phyloP scores from a whole-genome alignment of 1,284 basidiomycete species.

The Cystobasidium pallidum region DNA sequence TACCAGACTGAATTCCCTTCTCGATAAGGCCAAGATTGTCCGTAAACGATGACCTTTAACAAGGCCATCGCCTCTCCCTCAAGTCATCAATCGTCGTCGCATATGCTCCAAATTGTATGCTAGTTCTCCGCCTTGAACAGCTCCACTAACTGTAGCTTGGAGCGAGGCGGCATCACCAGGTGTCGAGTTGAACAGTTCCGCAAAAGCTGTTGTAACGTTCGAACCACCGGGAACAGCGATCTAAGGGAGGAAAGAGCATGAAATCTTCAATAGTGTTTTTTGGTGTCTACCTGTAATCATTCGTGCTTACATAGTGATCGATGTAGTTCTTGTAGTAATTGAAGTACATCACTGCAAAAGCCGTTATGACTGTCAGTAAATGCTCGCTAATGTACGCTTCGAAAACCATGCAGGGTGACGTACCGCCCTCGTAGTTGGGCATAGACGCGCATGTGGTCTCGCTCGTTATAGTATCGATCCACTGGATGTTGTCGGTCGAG shows the following conservation, averaged over 20 bases:
- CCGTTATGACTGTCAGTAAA: too few species aligned
- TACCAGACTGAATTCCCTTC: too few species aligned
- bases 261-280: background rate
- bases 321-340: constrained; percentile 33
- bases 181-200: constrained; percentile 23
- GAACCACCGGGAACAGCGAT: constrained; percentile 26
- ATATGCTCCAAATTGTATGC: constrained; percentile 17
- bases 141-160: background rate
- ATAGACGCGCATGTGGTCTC: constrained; percentile 49
- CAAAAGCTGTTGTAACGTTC: constrained; percentile 21
- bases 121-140: constrained; percentile 9
- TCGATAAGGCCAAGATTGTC: background rate
- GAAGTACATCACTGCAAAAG: constrained; percentile 18
- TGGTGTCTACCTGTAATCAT: too few species aligned
- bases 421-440: constrained; percentile 53
- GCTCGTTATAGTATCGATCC: constrained; percentile 53
- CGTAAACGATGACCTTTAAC: too few species aligned
- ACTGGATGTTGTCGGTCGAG: constrained; percentile 51
- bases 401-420: too few species aligned
- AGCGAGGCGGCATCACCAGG: constrained; percentile 14
- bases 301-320: constrained; percentile 19
- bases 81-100: constrained; percentile 4
- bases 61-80: background rate
- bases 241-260: background rate
- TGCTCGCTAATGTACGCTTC: too few species aligned